These are phyloP conservation scores for Phytophthora hibernalis DNA, from an alignment of 352 stramenopile genomes.

Conservation along the genomic window DNA sequence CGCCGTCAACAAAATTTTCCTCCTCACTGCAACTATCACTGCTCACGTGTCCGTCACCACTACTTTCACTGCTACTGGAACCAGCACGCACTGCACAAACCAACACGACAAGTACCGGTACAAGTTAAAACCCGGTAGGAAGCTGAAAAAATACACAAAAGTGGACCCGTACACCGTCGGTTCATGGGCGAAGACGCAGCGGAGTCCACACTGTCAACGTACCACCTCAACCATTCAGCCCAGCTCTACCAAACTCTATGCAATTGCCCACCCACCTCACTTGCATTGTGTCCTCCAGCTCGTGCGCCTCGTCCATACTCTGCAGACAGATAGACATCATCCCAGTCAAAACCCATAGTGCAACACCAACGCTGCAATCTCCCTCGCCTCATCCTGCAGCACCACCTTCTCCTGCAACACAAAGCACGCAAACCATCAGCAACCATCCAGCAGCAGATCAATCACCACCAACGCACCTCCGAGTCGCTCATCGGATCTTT, in stretches of 20 bases:
- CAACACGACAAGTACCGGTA: too few relatives aligned
- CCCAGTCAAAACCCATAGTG: not conserved
- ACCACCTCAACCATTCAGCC: not conserved
- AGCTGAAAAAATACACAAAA: not conserved
- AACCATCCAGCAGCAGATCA: slow-evolving; percentile 12
- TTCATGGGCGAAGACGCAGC: slow-evolving; percentile 51
- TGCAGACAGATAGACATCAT: slow-evolving; percentile 53
- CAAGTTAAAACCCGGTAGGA: not conserved
- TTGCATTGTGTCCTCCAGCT: slow-evolving; percentile 60
- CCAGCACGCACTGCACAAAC: slow-evolving; percentile 6
- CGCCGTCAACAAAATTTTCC: slow-evolving; percentile 7
- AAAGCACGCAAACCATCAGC: not conserved
- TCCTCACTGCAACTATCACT: slow-evolving; percentile 29
- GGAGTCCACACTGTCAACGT: slow-evolving; percentile 52
- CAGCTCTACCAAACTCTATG: not conserved
- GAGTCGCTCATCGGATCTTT: slow-evolving; percentile 64
- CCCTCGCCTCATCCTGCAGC: slow-evolving; percentile 56
- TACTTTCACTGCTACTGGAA: slow-evolving; percentile 19
- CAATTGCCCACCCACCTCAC: slow-evolving; percentile 45
- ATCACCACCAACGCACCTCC: slow-evolving; percentile 37
- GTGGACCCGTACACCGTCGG: slow-evolving; percentile 23
- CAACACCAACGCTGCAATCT: slow-evolving; percentile 26
- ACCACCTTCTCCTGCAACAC: slow-evolving; percentile 45
- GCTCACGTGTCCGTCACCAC: slow-evolving; percentile 12
- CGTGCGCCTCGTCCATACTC: slow-evolving; percentile 85